A percentile compares a stretch with the other conserved stretches of the same genome.
Evolutionary conservation across 2,329 filamentous ascomycete species (phyloP).

Genomic region (Emergomyces pasteurianus): DNA sequence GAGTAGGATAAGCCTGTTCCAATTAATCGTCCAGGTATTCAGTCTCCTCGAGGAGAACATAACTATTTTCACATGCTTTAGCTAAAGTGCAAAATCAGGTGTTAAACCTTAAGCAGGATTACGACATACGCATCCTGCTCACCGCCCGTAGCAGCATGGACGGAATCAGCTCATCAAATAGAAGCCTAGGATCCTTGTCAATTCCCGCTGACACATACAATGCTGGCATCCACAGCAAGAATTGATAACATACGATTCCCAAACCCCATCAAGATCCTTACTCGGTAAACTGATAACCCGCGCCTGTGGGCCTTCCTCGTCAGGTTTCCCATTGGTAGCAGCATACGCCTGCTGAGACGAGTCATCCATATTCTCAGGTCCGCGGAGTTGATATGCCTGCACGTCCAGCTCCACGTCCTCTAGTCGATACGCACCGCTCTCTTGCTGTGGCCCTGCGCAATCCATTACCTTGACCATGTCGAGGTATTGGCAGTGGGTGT

Average conservation of each 20-base stretch:
- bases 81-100: not conserved
- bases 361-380: slow-evolving; percentile 4
- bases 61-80: slow-evolving; percentile 12
- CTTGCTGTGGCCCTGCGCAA: slow-evolving; percentile 21
- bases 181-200: slow-evolving; percentile 18
- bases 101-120: not conserved
- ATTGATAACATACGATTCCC: slow-evolving; percentile 28
- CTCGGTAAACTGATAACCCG: slow-evolving; percentile 27
- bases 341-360: slow-evolving; percentile 13
- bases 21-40: slow-evolving; percentile 29
- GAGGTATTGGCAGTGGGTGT: slow-evolving; percentile 15
- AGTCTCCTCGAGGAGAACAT: slow-evolving; percentile 23
- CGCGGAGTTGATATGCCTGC: slow-evolving; percentile 30
- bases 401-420: slow-evolving; percentile 29
- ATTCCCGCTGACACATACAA: not conserved
- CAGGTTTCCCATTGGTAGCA: slow-evolving; percentile 8
- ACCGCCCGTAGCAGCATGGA: slow-evolving; percentile 30
- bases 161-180: slow-evolving; percentile 33
- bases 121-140: slow-evolving; percentile 25
- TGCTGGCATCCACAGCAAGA: not conserved
- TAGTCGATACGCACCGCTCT: slow-evolving; percentile 19
- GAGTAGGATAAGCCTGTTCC: slow-evolving; percentile 55
- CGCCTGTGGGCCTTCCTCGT: slow-evolving; percentile 19
- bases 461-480: slow-evolving; percentile 28
- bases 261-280: slow-evolving; percentile 29